Conservation (phyloP, 2,329 filamentous ascomycete species). For the Erysiphe pulchra region DNA sequence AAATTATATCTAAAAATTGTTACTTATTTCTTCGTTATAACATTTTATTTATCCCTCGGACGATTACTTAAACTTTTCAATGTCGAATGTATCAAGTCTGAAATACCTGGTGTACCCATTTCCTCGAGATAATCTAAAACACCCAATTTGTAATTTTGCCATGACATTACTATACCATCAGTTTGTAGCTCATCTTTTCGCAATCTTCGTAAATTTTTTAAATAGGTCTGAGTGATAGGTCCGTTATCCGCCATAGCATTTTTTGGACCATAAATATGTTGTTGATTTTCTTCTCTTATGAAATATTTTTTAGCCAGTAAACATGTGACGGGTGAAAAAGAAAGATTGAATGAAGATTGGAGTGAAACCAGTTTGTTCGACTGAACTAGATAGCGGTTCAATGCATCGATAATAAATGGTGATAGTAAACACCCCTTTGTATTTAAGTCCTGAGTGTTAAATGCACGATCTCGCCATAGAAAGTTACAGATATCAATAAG, state of each 20-base stretch:
- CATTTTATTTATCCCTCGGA: slow-evolving; percentile 1
- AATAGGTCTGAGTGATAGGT: slow-evolving; percentile 42
- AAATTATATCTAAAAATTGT: too few species aligned
- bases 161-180: slow-evolving; percentile 40
- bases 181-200: slow-evolving; percentile 18
- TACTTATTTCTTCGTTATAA: too few species aligned
- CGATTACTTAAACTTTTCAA: slow-evolving; percentile 41
- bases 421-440: slow-evolving; percentile 26
- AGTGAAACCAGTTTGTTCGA: slow-evolving; percentile 23
- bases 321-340: slow-evolving; percentile 30
- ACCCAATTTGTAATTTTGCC: slow-evolving; percentile 51
- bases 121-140: slow-evolving; percentile 42
- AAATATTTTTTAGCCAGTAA: slow-evolving; percentile 28
- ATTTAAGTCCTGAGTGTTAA: slow-evolving; percentile 37
- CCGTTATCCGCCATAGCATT: slow-evolving; percentile 29
- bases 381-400: slow-evolving; percentile 22
- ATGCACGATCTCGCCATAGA: slow-evolving; percentile 50
- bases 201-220: slow-evolving; percentile 23
- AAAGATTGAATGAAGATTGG: slow-evolving; percentile 27
- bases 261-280: slow-evolving; percentile 11
- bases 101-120: slow-evolving; percentile 37
- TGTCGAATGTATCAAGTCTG: slow-evolving; percentile 51
- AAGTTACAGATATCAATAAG: slow-evolving; percentile 74
- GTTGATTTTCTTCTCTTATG: slow-evolving; percentile 26
- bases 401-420: slow-evolving; percentile 17